These are phyloP conservation scores for Fusarium torulosum DNA, from an alignment of 2,329 filamentous ascomycete species.

Conservation along the genomic window DNA sequence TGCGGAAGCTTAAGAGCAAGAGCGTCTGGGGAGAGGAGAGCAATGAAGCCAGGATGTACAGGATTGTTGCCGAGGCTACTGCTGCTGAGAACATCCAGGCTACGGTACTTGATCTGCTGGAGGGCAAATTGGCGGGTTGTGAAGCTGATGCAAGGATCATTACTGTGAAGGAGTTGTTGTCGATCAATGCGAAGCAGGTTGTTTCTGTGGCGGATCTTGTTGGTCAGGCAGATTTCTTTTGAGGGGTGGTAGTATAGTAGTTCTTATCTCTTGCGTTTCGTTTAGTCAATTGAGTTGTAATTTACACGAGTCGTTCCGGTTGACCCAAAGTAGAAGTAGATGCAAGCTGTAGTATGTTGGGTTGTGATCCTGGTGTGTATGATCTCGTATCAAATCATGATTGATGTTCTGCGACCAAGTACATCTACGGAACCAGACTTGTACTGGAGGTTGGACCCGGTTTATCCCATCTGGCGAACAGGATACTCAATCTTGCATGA, in stretches of 20 bases:
- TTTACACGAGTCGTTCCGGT: neutral
- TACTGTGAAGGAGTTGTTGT: constrained; percentile 11
- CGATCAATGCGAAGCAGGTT: constrained; percentile 12
- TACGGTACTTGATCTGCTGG: constrained; percentile 1
- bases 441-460: too few relatives aligned
- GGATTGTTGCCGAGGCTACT: constrained; percentile 3
- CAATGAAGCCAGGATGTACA: constrained; percentile 9
- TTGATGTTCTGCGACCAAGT: neutral
- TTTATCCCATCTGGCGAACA: neutral
- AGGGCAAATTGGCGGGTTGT: constrained; percentile 3
- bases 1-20: neutral
- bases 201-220: neutral
- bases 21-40: constrained; percentile 14
- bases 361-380: neutral
- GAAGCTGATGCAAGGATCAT: constrained; percentile 17
- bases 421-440: too few relatives aligned
- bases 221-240: neutral
- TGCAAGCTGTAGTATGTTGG: neutral
- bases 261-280: neutral
- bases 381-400: neutral
- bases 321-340: neutral
- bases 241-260: neutral
- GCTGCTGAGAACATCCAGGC: constrained; percentile 12
- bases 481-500: neutral
- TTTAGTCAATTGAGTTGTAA: neutral